Evolutionary conservation across 2,329 filamentous ascomycete genomes (phyloP), one percentile per base, ranked within the genome.

Genomic region (Neofusicoccum laricinum): DNA sequence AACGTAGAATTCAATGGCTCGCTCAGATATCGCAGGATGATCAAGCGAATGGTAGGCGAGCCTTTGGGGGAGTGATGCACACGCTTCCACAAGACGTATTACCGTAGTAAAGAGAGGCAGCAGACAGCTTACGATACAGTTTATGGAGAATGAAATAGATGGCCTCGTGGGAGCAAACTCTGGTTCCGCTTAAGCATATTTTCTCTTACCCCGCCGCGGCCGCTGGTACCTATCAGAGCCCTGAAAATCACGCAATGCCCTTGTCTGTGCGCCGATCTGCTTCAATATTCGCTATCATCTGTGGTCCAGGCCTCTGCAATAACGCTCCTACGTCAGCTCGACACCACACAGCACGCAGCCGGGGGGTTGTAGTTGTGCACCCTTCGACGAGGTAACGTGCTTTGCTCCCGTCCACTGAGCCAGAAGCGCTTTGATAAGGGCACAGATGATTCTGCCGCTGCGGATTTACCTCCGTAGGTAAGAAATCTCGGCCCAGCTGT

Each of bases 391-490:
- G 49, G 30, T 36, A 38, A 34, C 19, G 30, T 19, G 30, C 32
- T 19, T 30, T 36, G 30, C 49, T 51, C 19, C 30, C 32, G 38
- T 19, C 49, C 15, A n/a, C 15, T 11, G 8, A 36, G 15, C 32
- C 49, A 30, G 32, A 12, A 36, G 14, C 49, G 49, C 30, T n/a
- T 36, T 15, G 25, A 38, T 38, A 7, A 12, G 32, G n/a, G 32
- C 49, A 21, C 32, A 14, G 32, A 38, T 51, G 15, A 36, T 38
- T 21, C 30, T 17, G 17, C 32, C 14, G 49, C 49, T 38, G 30
- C 49, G 49, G 49, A 51, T 51, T 51, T 51, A 51, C 49, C 17
- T 51, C 49, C 49, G 49, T 51, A 36, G 32, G 49, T 38, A 30
- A 10, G 32, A 19, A 36, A 7, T 30, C 25, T 30, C 32, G 30